Conservation (phyloP, 2,329 filamentous ascomycete genomes). For the Tolypocladium paradoxum region DNA sequence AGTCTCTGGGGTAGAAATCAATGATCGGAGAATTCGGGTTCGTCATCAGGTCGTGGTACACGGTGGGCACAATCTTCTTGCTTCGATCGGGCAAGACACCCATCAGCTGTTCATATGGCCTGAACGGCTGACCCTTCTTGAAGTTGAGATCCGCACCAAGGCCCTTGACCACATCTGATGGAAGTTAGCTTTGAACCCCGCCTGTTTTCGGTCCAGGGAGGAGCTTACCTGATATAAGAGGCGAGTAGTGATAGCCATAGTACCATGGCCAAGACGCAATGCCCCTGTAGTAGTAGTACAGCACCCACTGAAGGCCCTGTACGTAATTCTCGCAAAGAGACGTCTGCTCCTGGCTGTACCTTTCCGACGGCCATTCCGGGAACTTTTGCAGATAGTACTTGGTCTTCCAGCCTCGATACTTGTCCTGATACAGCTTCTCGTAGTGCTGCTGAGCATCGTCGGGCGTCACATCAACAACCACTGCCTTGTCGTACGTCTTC, state of each 20-base stretch:
- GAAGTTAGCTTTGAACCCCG: conserved; percentile 5
- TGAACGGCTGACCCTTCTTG: conserved; percentile 87
- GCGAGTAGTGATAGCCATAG: conserved; percentile 92
- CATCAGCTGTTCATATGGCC: conserved; percentile 94
- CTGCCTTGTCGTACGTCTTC: conserved; percentile 82
- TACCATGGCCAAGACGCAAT: conserved; percentile 99
- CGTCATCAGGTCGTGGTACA: conserved; percentile 91
- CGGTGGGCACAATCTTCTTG: conserved; percentile 83
- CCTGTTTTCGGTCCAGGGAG: not conserved
- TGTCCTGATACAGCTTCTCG: conserved; percentile 77
- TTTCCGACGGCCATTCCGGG: conserved; percentile 69
- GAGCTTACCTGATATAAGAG: conserved; percentile 71
- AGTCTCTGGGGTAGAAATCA: conserved; percentile 95
- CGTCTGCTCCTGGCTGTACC: conserved; percentile 63
- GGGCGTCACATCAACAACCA: conserved; percentile 66
- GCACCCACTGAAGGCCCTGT: conserved; percentile 92
- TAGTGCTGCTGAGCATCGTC: conserved; percentile 72
- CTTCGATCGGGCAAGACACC: conserved; percentile 94
- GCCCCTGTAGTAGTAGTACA: conserved; percentile 95
- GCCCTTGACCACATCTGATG: conserved; percentile 72
- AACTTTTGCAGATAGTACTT: conserved; percentile 89
- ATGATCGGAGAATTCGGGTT: conserved; percentile 83
- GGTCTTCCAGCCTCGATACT: conserved; percentile 89
- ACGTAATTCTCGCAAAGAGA: conserved; percentile 92
- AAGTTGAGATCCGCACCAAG: conserved; percentile 83